Percentiles rank a stretch among this genome's conserved stretches.
phyloP scores from a whole-genome alignment of 73 alveolate genomes.

The Blepharisma japonicum region DNA sequence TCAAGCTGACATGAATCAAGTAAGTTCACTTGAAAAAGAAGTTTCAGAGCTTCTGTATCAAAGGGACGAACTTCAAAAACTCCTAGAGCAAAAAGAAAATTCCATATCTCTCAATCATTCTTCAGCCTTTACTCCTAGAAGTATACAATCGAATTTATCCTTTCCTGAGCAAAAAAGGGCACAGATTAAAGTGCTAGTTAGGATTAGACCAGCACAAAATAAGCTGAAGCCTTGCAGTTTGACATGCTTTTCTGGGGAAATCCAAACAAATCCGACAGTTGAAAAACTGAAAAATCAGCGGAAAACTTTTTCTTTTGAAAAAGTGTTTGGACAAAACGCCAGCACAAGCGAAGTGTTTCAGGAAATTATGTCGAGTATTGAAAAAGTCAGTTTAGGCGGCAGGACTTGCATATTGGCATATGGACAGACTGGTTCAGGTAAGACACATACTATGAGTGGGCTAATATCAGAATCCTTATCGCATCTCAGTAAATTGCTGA shows the following conservation, averaged over 20 bases:
- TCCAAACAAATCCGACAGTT: not conserved
- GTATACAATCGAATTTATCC: not conserved
- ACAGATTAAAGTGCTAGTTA: not conserved
- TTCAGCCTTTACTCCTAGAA: not conserved
- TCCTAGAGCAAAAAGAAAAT: not conserved
- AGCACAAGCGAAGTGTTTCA: not conserved
- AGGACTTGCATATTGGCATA: conserved; percentile 21
- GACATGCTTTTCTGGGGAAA: not conserved
- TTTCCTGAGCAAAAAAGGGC: not conserved
- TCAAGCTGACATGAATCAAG: not conserved
- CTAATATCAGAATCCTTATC: not conserved
- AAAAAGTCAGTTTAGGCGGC: not conserved
- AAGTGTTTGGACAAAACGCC: not conserved
- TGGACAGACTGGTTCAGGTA: conserved; percentile 36
- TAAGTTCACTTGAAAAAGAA: not conserved
- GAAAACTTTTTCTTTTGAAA: conserved; percentile 32
- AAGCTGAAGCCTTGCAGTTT: too few species aligned
- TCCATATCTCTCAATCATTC: not conserved
- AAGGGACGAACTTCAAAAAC: not conserved
- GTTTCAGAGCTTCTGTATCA: not conserved
- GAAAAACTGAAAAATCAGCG: not conserved
- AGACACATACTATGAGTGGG: conserved; percentile 12
- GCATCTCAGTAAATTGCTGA: conserved; percentile 4
- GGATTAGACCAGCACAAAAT: not conserved
- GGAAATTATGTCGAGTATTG: not conserved